A percentile compares a stretch with the other conserved stretches of the same genome.
phyloP scores from a whole-genome alignment of 306 rosid genomes.

The Acacia melanoxylon region DNA sequence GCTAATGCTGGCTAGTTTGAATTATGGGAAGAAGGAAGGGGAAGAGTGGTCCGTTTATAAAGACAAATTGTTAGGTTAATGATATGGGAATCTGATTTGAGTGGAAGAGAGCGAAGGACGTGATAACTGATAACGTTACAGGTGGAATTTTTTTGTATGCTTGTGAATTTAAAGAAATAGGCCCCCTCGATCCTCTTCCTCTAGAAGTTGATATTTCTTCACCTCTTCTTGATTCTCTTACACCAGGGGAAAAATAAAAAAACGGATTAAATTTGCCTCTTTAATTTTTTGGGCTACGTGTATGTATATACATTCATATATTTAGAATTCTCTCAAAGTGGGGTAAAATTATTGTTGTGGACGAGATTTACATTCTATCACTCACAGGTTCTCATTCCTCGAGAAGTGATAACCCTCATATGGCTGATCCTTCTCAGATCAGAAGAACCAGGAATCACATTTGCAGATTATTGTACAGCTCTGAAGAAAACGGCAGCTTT shows the following conservation, averaged over 20 bases:
- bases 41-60: constrained; percentile 33
- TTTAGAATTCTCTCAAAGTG: not conserved
- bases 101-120: constrained; percentile 48
- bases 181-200: not conserved
- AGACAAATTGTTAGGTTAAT: constrained; percentile 44
- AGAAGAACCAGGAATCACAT: constrained; percentile 26
- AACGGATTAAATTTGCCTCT: not conserved
- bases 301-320: not conserved
- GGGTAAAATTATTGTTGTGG: constrained; percentile 31
- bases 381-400: constrained; percentile 26
- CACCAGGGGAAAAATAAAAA: not conserved
- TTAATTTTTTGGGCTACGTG: not conserved
- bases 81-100: constrained; percentile 36
- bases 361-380: constrained; percentile 23
- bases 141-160: constrained; percentile 50
- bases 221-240: not conserved
- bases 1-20: not conserved
- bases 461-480: not conserved
- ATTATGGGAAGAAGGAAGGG: not conserved
- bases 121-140: constrained; percentile 52
- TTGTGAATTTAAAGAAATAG: constrained; percentile 15
- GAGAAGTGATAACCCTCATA: constrained; percentile 40
- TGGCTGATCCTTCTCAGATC: constrained; percentile 27
- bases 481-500: constrained; percentile 27
- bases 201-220: not conserved